A percentile compares a stretch with the other conserved stretches of the same genome.
Evolutionary conservation across 2,329 filamentous ascomycete genomes (phyloP).

Genomic region (Cucurbitaria berberidis): DNA sequence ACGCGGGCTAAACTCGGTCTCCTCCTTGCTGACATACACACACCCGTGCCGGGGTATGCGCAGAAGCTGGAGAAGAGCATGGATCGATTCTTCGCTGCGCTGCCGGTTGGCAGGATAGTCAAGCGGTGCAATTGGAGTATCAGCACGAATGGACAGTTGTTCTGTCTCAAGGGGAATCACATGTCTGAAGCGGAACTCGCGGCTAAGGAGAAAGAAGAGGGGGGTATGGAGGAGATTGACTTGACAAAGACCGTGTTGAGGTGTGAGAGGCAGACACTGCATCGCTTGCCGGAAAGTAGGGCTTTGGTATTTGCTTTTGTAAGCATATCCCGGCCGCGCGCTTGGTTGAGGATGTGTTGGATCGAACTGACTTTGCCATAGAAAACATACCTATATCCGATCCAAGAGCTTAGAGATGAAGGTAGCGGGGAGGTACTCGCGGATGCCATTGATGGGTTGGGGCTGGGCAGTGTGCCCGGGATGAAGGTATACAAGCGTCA

Average conservation of each 20-base stretch:
- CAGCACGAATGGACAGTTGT: conserved; percentile 51
- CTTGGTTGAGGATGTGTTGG: background rate
- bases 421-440: conserved; percentile 61
- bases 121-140: conserved; percentile 63
- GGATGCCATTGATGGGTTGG: conserved; percentile 65
- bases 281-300: conserved; percentile 60
- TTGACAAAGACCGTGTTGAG: conserved; percentile 57
- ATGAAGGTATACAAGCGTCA: conserved; percentile 66
- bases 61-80: conserved; percentile 64
- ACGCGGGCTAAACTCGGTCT: conserved; percentile 61
- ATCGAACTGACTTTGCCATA: conserved; percentile 55
- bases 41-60: conserved; percentile 63
- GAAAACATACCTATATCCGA: conserved; percentile 53
- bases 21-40: conserved; percentile 62
- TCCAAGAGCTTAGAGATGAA: conserved; percentile 63
- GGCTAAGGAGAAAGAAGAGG: conserved; percentile 34
- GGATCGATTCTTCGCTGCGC: conserved; percentile 65
- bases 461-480: conserved; percentile 61
- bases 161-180: conserved; percentile 52
- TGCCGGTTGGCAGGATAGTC: conserved; percentile 62
- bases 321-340: conserved; percentile 34
- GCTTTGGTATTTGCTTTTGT: conserved; percentile 66
- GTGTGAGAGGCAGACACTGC: conserved; percentile 67
- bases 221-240: conserved; percentile 33
- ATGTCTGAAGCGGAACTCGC: conserved; percentile 45